These are phyloP conservation scores for Xylaria grammica DNA, from an alignment of 495 filamentous ascomycete genomes.

Conservation along the genomic window DNA sequence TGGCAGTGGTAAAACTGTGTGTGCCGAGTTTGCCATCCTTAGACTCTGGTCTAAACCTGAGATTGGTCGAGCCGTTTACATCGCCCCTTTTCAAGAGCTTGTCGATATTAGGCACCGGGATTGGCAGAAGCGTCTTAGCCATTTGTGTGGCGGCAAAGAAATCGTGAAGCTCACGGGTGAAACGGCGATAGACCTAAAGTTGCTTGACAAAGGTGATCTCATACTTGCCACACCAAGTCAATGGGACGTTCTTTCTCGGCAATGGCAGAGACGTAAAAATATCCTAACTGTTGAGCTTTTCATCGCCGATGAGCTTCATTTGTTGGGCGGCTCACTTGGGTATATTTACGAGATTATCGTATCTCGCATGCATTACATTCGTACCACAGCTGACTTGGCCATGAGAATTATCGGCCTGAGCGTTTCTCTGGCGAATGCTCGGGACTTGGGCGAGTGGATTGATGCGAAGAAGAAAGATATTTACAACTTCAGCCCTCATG, in stretches of 20 bases:
- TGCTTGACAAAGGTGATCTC: constrained; percentile 86
- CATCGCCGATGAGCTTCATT: constrained; percentile 94
- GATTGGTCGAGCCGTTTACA: constrained; percentile 85
- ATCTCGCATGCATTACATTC: constrained; percentile 96
- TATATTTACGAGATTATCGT: constrained; percentile 96
- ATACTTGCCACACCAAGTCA: constrained; percentile 91
- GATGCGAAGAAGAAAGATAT: constrained; percentile 98
- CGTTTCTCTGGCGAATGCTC: constrained; percentile 89
- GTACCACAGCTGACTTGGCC: constrained; percentile 80
- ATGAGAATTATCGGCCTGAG: constrained; percentile 91
- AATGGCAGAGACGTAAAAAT: constrained; percentile 96
- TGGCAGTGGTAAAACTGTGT: constrained; percentile 95
- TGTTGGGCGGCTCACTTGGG: constrained; percentile 88
- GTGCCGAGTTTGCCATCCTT: constrained; percentile 90
- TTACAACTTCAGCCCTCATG: constrained; percentile 95
- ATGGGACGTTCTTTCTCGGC: constrained; percentile 94
- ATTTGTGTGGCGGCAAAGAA: constrained; percentile 81
- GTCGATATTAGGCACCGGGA: constrained; percentile 79
- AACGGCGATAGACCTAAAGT: constrained; percentile 86
- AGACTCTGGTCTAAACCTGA: constrained; percentile 80
- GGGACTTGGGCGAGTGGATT: constrained; percentile 97
- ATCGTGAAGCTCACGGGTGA: constrained; percentile 95
- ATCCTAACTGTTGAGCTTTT: constrained; percentile 90
- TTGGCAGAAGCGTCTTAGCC: constrained; percentile 78
- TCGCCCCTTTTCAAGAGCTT: constrained; percentile 95